phyloP scores from a whole-genome alignment of 2,329 filamentous ascomycete genomes.

The Xylaria sp. region DNA sequence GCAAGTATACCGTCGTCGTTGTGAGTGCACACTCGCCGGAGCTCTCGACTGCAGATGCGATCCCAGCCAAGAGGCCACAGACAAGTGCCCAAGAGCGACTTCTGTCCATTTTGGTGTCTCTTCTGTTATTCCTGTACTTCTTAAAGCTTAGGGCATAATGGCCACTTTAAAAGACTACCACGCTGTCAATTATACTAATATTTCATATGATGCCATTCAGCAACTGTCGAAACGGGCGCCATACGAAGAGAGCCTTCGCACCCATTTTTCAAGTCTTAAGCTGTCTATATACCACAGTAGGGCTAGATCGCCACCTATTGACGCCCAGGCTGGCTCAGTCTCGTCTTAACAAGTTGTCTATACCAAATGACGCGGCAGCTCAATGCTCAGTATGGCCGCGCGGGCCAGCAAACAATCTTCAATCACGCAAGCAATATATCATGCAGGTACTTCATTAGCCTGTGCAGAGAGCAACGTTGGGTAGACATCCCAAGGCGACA shows the following conservation, averaged over 20 bases:
- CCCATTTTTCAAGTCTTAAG: not conserved
- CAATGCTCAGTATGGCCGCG: slow-evolving; percentile 23
- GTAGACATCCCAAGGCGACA: slow-evolving; percentile 18
- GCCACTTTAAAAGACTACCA: not conserved
- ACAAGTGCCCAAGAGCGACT: slow-evolving; percentile 37
- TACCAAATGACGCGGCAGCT: slow-evolving; percentile 13
- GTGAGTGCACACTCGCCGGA: slow-evolving; percentile 38
- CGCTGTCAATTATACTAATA: slow-evolving; percentile 9
- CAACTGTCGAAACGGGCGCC: not conserved
- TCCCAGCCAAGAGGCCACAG: slow-evolving; percentile 38
- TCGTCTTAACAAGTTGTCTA: slow-evolving; percentile 27
- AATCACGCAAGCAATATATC: slow-evolving; percentile 35
- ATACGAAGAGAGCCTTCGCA: not conserved
- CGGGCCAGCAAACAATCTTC: slow-evolving; percentile 4
- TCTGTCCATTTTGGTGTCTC: slow-evolving; percentile 39
- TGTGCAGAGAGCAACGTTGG: slow-evolving; percentile 27
- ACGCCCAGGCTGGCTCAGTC: slow-evolving; percentile 16
- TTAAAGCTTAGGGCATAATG: not conserved
- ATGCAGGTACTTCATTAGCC: slow-evolving; percentile 37
- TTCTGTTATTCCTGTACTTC: not conserved
- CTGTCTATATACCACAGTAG: slow-evolving; percentile 13
- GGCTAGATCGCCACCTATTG: slow-evolving; percentile 7
- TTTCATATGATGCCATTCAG: not conserved
- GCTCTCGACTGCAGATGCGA: slow-evolving; percentile 37
- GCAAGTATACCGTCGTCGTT: slow-evolving; percentile 45